phyloP scores from a whole-genome alignment of 148 eudicot genomes.

The Fagopyrum tataricum region DNA sequence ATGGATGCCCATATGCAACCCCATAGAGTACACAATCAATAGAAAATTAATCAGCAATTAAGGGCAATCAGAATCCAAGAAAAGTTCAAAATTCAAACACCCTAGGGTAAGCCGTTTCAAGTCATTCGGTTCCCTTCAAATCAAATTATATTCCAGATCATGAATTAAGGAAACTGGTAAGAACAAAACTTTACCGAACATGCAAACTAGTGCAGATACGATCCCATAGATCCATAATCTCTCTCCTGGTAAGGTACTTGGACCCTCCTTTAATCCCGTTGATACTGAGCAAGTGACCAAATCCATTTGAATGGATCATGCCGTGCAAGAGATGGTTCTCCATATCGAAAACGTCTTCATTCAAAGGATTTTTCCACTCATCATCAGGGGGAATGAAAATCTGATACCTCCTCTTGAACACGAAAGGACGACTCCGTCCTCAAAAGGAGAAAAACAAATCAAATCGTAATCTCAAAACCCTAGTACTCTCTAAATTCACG shows the following conservation, averaged over 20 bases:
- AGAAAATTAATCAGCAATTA: neutral
- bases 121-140: no score
- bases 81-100: neutral
- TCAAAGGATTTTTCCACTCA: conserved; percentile 63
- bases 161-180: neutral
- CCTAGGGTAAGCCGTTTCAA: neutral
- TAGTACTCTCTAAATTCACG: neutral
- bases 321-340: conserved; percentile 79
- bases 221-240: conserved; percentile 89
- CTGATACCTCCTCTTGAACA: conserved; percentile 73
- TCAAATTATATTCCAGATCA: neutral
- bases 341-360: conserved; percentile 37
- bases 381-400: conserved; percentile 62
- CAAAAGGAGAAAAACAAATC: neutral
- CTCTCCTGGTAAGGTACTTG: conserved; percentile 48
- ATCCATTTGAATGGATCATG: conserved; percentile 82
- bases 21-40: conserved; percentile 34
- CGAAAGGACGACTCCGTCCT: conserved; percentile 91
- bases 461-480: conserved; percentile 4
- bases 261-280: conserved; percentile 87
- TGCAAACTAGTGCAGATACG: conserved; percentile 70
- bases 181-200: conserved; percentile 35
- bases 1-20: conserved; percentile 67
- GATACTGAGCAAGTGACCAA: conserved; percentile 68
- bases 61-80: neutral